Evolutionary conservation across 139 green algal genomes (phyloP), one percentile per base, ranked within the genome.

Genomic region (Diplosphaera chodatii): DNA sequence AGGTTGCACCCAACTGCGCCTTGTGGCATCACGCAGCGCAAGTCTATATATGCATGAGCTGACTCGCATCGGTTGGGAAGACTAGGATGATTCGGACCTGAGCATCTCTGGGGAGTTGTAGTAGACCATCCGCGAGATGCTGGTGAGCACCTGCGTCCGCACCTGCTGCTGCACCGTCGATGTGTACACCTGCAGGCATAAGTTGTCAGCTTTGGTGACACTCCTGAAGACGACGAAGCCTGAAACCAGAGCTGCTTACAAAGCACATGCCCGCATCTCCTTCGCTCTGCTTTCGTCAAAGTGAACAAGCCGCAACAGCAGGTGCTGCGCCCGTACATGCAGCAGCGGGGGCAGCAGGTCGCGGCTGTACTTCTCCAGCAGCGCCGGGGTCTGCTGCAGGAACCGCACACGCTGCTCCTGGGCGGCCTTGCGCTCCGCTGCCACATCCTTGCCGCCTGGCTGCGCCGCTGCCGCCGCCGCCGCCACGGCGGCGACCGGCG

Each of bases 341-440:
- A 97, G 82, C 74, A 96, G 71, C 29, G 92, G 75, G 2, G 87
- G 81, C 78, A 97, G 80, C 68, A 97, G 74, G 79, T 94, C 75
- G 20, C 59, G 28, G 56, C 71, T 82, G 55, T 91, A 88, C 32
- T 76, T 74, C 59, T 75, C 40, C 73, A 94, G 70, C 32, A 92
- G 67, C 8, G 76, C 68, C 3, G 89, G 84, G 33, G 92, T 67
- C 15, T 83, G 75, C 6, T 66, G 6, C 65, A 97, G 69, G 65
- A 86, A 88, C 13, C 40, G 27, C 15, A 59, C 55, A 30, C 68
- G 63, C 66, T 71, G 59, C 40, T 65, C n/a, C 65, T 65, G 66
- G 32, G 23, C 63, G 23, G 32, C 3, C 28, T 55, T 32, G 29
- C 29, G 32, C 31, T 25, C 23, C 34, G 56, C 64, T 33, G 71